phyloP scores from a whole-genome alignment of 2,329 filamentous ascomycete species.

The Talaromyces islandicus region DNA sequence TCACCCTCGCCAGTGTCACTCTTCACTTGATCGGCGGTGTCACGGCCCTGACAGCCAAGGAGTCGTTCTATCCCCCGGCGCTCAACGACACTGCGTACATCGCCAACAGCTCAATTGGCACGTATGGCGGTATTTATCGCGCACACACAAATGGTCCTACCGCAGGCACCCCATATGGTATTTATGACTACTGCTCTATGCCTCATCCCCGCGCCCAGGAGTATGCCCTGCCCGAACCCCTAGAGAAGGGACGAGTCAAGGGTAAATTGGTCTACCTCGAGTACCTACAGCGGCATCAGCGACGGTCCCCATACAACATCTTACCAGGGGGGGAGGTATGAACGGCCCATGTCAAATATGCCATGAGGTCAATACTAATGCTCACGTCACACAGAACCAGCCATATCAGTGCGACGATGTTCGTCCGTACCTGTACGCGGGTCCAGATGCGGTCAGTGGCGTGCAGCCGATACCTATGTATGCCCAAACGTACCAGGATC shows the following conservation, averaged over 20 bases:
- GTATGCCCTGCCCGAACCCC: constrained; percentile 24
- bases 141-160: constrained; percentile 19
- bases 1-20: not conserved
- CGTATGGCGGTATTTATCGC: constrained; percentile 32
- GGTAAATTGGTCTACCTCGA: constrained; percentile 32
- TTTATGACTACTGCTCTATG: constrained; percentile 36
- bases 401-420: constrained; percentile 33
- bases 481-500: constrained; percentile 30
- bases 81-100: constrained; percentile 35
- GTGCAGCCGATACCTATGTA: constrained; percentile 25
- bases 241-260: constrained; percentile 20
- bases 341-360: not conserved
- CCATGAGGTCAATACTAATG: not conserved
- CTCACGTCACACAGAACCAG: constrained; percentile 23
- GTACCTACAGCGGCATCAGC: constrained; percentile 35
- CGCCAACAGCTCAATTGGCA: constrained; percentile 27
- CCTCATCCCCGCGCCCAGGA: constrained; percentile 30
- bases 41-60: constrained; percentile 7
- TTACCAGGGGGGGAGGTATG: constrained; percentile 32
- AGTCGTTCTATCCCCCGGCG: constrained; percentile 29
- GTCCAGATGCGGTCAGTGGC: constrained; percentile 14
- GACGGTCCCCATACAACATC: constrained; percentile 35
- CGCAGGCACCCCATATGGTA: constrained; percentile 18
- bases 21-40: constrained; percentile 1
- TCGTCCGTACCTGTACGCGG: constrained; percentile 31